Conservation (phyloP, 2,329 filamentous ascomycete genomes). For the Tetracladium maxilliforme region DNA sequence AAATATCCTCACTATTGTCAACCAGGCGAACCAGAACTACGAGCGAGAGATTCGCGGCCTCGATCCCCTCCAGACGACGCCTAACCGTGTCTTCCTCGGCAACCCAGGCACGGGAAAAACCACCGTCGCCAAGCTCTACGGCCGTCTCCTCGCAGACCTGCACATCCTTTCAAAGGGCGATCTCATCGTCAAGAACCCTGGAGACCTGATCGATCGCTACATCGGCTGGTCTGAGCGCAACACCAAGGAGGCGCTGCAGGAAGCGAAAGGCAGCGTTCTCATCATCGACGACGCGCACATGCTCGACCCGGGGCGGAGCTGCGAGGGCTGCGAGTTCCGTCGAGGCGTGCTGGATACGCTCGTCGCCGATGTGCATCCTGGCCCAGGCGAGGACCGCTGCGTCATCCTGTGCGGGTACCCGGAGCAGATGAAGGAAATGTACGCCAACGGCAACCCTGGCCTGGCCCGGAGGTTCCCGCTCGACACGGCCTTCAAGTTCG, state of each 20-base stretch:
- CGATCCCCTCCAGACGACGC: constrained; percentile 37
- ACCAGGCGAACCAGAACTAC: constrained; percentile 49
- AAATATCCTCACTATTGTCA: constrained; percentile 40
- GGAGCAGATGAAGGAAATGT: constrained; percentile 56
- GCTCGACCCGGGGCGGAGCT: constrained; percentile 28
- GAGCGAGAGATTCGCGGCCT: constrained; percentile 47
- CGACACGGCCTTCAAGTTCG: constrained; percentile 48
- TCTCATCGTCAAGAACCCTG: constrained; percentile 57
- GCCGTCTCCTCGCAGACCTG: constrained; percentile 49
- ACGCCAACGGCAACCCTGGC: constrained; percentile 60
- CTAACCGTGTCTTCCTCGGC: constrained; percentile 59
- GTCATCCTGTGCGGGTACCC: constrained; percentile 59
- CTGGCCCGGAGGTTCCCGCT: constrained; percentile 51
- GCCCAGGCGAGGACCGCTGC: constrained; percentile 56
- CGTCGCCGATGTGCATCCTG: constrained; percentile 57
- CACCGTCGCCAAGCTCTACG: constrained; percentile 60
- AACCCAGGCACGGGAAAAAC: constrained; percentile 67
- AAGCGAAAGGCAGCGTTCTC: constrained; percentile 57
- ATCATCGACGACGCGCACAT: constrained; percentile 73
- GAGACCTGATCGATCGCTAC: constrained; percentile 53
- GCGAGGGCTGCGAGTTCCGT: constrained; percentile 13
- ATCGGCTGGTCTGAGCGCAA: constrained; percentile 55
- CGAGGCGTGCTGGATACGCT: constrained; percentile 60
- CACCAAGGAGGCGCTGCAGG: constrained; percentile 56
- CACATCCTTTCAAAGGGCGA: constrained; percentile 55